Base-by-base conservation (phyloP, 805 yeast species). In the Priceomyces medius region DNA sequence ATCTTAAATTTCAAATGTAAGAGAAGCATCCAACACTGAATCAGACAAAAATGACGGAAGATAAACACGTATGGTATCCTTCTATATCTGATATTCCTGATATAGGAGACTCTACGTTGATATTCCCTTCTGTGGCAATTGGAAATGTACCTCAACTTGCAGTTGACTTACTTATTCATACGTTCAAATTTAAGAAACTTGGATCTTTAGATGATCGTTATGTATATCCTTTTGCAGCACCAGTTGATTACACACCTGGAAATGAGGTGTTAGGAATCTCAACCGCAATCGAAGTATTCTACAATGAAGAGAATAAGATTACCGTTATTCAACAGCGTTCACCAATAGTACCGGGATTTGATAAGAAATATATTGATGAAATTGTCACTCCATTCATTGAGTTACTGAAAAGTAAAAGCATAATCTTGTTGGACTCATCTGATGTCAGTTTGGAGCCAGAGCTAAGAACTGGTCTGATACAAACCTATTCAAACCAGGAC, bases 71-170 rank as follows among this genome's bases (percentile, higher is more conserved):
- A 21, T 35, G 38, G 38, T 35, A 20, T 20, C 38, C 38, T 8
- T 23, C 21, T 9, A n/a, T 23, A 13, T n/a, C 29, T 9, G 17
- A 20, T 13, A 21, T 5, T 20, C 21, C 28, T 16, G 14, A n/a
- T 19, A 18, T 35, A 9, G 26, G 20, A n/a, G 20, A 61, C 32
- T 61, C 77, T 1, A 72, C 71, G 1, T 63, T 85, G n/a, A 56
- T 91, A 1, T 31, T 93, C 1, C 98, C 98, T 0, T 64, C 89
- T 0, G 85, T 93, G 0, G 80, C 97, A 3, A 76, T 87, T 4
- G 98, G 96, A 6, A 93, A 91, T 54, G 84, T 89, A 3, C 95
- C 98, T 0, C 99, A 93, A 59, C 65, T 91, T 37, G 64, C 90
- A 0, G 61, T 77, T 4, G 98, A 90, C 59, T 67, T 90, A 21